phyloP scores from a whole-genome alignment of 768 basidiomycete genomes.

The Phaeolepiota aurea region DNA sequence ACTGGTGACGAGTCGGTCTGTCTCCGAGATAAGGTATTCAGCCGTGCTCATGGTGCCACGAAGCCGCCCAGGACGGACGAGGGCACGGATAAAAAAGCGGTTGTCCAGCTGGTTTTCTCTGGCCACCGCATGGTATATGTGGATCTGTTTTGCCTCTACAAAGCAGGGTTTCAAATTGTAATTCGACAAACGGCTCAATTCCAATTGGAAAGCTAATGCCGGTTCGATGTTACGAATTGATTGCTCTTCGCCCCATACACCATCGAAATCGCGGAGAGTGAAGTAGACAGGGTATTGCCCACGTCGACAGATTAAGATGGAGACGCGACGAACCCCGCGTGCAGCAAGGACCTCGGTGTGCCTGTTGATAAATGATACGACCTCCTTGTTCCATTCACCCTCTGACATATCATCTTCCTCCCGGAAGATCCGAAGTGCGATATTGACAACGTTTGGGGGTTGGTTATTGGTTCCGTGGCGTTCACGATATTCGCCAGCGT shows the following conservation, averaged over 20 bases:
- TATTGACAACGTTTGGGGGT: constrained; percentile 89
- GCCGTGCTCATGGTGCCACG: constrained; percentile 88
- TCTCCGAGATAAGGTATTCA: constrained; percentile 98
- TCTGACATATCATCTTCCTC: constrained; percentile 72
- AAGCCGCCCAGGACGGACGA: constrained; percentile 92
- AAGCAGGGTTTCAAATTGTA: constrained; percentile 96
- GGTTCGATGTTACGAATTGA: constrained; percentile 98
- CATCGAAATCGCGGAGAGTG: constrained; percentile 73
- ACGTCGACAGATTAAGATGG: constrained; percentile 85
- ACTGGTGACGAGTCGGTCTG: constrained; percentile 90
- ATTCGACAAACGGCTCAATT: constrained; percentile 92
- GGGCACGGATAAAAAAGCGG: constrained; percentile 95
- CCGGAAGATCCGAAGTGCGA: constrained; percentile 85
- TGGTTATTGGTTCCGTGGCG: constrained; percentile 67
- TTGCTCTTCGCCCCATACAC: constrained; percentile 86
- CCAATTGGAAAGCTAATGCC: constrained; percentile 94
- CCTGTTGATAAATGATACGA: constrained; percentile 66
- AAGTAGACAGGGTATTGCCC: constrained; percentile 92
- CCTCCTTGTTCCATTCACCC: constrained; percentile 66
- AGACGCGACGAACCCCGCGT: constrained; percentile 87
- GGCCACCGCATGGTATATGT: constrained; percentile 94
- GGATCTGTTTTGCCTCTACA: constrained; percentile 95
- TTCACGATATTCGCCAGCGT: constrained; percentile 60
- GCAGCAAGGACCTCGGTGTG: constrained; percentile 49
- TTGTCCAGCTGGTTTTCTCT: constrained; percentile 96